Base-by-base conservation (phyloP, 495 filamentous ascomycete genomes). In the Symbiotaphrina buchneri region DNA sequence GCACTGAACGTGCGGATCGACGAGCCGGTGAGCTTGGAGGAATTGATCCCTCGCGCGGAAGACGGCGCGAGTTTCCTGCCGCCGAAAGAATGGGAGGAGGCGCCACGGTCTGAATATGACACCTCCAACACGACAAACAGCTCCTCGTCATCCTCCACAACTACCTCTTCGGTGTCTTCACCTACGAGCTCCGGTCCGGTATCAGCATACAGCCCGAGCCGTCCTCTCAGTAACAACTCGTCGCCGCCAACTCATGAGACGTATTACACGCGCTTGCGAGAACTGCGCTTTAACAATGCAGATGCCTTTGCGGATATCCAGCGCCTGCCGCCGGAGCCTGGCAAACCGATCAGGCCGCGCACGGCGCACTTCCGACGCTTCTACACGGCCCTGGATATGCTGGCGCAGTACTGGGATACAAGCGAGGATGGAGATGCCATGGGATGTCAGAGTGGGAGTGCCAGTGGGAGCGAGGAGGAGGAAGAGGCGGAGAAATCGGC, bases 361-460 rank as follows among this genome's bases (percentile, higher is more conserved):
- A n/a, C n/a, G n/a, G 59, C 58, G 0, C 60, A 70, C 32, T 57
- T 66, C 28, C 53, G 67, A 34, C 63, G 61, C 32, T 74, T 75
- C 46, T 75, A 61, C 58, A 54, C 59, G 23, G 57, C 55, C 4
- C 43, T 75, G 33, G 58, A 67, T 38, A 49, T 51, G 10, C 55
- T 74, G 60, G 51, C 61, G 11, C 62, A 68, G 30, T 73, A 68
- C 42, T 75, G 70, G 70, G 70, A 75, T 42, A 55, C 50, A 15
- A 67, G 61, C 34, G 33, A 59, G 23, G 70, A 75, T 34, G 36
- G 65, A 7, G 68, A 73, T 37, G 41, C 47, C 34, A 30, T 33
- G 39, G 3, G 16, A 8, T 13, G 8, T 25, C 8, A 25, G 13
- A 25, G 8, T 25, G 22, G 8, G 13, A 25, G 13, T 7, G 22